A percentile compares a stretch with the other conserved stretches of the same genome.
Evolutionary conservation across 1,139 yeast genomes (phyloP).

Genomic region (Hansenula lynferdii): DNA sequence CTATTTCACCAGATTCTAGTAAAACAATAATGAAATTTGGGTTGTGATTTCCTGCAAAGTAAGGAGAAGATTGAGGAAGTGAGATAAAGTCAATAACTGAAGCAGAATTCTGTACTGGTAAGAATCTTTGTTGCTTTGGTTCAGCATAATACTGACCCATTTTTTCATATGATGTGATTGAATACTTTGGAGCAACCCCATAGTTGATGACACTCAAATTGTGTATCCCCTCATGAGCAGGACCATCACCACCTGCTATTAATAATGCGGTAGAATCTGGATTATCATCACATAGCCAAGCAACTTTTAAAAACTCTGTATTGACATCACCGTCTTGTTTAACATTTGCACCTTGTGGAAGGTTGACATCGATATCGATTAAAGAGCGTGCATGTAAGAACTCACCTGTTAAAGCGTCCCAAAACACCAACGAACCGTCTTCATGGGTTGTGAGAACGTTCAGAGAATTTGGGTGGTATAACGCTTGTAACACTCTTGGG

Average conservation of each 20-base stretch:
- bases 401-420: conserved; percentile 83
- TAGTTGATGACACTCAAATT: conserved; percentile 66
- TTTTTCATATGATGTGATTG: conserved; percentile 75
- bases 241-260: conserved; percentile 61
- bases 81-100: conserved; percentile 44
- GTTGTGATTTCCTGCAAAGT: conserved; percentile 66
- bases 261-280: conserved; percentile 77
- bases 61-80: conserved; percentile 53
- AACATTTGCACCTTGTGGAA: conserved; percentile 33
- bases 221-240: conserved; percentile 39
- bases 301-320: conserved; percentile 27
- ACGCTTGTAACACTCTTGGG: conserved; percentile 56
- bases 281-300: conserved; percentile 76
- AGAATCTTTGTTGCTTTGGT: conserved; percentile 53
- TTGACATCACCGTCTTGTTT: conserved; percentile 4
- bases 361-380: conserved; percentile 59
- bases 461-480: conserved; percentile 91
- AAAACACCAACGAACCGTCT: conserved; percentile 83
- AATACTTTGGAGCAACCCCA: conserved; percentile 75
- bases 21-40: conserved; percentile 57
- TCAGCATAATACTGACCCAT: conserved; percentile 74
- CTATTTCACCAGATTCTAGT: conserved; percentile 54
- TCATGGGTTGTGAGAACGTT: conserved; percentile 74
- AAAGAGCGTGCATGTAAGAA: conserved; percentile 71
- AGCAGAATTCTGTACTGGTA: conserved; percentile 44